Base-by-base conservation (phyloP, 345 rosid species). In the Litchi chinensis region DNA sequence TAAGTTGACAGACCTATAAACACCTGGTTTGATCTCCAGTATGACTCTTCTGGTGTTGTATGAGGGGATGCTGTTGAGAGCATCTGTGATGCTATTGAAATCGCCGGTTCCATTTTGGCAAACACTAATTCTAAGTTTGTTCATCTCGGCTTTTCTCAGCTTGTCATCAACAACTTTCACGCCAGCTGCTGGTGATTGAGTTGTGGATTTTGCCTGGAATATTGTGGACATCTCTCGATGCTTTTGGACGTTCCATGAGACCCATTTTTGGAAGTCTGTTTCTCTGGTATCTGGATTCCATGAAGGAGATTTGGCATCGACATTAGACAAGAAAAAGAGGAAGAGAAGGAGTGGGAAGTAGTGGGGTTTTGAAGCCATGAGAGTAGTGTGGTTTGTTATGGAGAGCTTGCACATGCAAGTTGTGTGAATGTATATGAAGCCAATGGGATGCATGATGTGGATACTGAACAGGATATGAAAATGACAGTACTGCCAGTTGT, bases 111-210 rank as follows among this genome's bases (percentile, higher is more conserved):
- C 92, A 28, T 89, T 85, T 64, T 83, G 89, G 75, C 86, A 77
- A 52, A 90, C 90, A 18, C 21, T 87, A 10, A 87, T 74, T 28
- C 70, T 79, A 28, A 85, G 69, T 60, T 65, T 85, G 77, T 83
- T 85, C 80, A 67, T 75, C 87, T 90, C 92, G 0, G 95, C 95
- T 18, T 57, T 74, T 71, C 81, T 41, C 8, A 89, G 88, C 85
- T 84, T 84, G 76, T 80, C 78, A 71, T 88, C 92, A 16, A 83
- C 68, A 37, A 57, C 81, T 43, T 74, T 75, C 59, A 82, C 74
- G 26, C n/a, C 70, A 2, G 56, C 15, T 11, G 46, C 67, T 8
- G 73, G 68, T 24, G 79, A 32, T 64, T 12, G 75, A 21, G 64
- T 1, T 24, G 39, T 19, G 2, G 82, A 65, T 76, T 79, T 77